phyloP scores from a whole-genome alignment of 768 basidiomycete species.

The Tubosaeta sp. region DNA sequence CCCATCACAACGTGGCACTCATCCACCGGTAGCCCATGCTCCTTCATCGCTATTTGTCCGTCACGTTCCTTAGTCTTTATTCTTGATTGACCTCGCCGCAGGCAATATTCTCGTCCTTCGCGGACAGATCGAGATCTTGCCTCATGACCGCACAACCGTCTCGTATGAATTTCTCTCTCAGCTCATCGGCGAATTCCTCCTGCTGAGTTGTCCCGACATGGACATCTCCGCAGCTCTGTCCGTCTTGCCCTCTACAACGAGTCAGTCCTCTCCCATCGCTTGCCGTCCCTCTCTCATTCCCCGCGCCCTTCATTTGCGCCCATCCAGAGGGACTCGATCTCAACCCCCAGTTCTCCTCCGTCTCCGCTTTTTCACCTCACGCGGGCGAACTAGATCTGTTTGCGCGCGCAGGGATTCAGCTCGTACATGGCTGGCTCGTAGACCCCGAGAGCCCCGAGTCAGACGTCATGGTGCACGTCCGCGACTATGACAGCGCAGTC shows the following conservation, averaged over 20 bases:
- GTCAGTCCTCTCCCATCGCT: slow-evolving; percentile 38
- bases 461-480: slow-evolving; percentile 43
- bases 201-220: slow-evolving; percentile 46
- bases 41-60: slow-evolving; percentile 83
- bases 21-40: slow-evolving; percentile 62
- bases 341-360: slow-evolving; percentile 75
- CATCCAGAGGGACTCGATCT: slow-evolving; percentile 78
- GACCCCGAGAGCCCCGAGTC: slow-evolving; percentile 51
- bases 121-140: slow-evolving; percentile 72
- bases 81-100: background rate
- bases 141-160: slow-evolving; percentile 59
- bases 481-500: slow-evolving; percentile 73
- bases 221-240: slow-evolving; percentile 30
- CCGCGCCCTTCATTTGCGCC: background rate
- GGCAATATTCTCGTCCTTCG: slow-evolving; percentile 88
- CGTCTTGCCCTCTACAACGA: slow-evolving; percentile 59
- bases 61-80: background rate
- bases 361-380: slow-evolving; percentile 64
- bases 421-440: slow-evolving; percentile 81
- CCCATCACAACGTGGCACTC: background rate
- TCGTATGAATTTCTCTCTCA: slow-evolving; percentile 84
- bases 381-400: slow-evolving; percentile 85
- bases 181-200: slow-evolving; percentile 78
- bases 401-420: slow-evolving; percentile 69
- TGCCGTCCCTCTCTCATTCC: background rate